Conservation (phyloP, 2,329 filamentous ascomycete species). For the Fusarium papillatum region DNA sequence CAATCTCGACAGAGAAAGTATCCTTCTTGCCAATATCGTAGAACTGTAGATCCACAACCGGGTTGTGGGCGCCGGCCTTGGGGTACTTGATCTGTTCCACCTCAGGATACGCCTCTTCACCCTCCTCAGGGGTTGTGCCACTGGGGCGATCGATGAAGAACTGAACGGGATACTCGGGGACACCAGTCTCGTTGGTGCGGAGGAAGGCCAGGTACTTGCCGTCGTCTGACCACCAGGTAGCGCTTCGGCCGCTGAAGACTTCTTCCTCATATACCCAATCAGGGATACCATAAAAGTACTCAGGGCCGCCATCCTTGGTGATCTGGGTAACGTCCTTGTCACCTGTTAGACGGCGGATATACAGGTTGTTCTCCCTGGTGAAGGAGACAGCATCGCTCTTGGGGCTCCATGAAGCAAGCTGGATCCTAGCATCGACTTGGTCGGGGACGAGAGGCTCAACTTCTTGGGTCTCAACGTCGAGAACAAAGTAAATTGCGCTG, state of each 20-base stretch:
- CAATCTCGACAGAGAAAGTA: slow-evolving; percentile 83
- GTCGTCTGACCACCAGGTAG: slow-evolving; percentile 96
- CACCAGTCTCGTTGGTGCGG: slow-evolving; percentile 91
- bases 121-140: slow-evolving; percentile 73
- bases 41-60: slow-evolving; percentile 88
- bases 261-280: slow-evolving; percentile 94
- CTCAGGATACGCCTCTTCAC: slow-evolving; percentile 92
- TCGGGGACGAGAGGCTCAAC: slow-evolving; percentile 83
- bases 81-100: slow-evolving; percentile 96
- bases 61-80: slow-evolving; percentile 94
- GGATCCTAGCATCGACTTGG: slow-evolving; percentile 75
- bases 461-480: slow-evolving; percentile 86
- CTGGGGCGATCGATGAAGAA: slow-evolving; percentile 93
- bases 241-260: slow-evolving; percentile 79
- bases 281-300: slow-evolving; percentile 95
- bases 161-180: slow-evolving; percentile 92
- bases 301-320: slow-evolving; percentile 86
- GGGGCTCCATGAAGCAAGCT: slow-evolving; percentile 92
- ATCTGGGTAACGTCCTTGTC: slow-evolving; percentile 76
- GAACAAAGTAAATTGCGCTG: slow-evolving; percentile 89
- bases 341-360: slow-evolving; percentile 72
- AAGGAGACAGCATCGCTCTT: slow-evolving; percentile 90
- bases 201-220: slow-evolving; percentile 93
- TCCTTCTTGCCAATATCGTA: slow-evolving; percentile 86
- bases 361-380: slow-evolving; percentile 92